A percentile compares a stretch with the other conserved stretches of the same genome.
These are phyloP conservation scores for Phytophthora melonis DNA, from an alignment of 352 stramenopile species.

Conservation along the genomic window DNA sequence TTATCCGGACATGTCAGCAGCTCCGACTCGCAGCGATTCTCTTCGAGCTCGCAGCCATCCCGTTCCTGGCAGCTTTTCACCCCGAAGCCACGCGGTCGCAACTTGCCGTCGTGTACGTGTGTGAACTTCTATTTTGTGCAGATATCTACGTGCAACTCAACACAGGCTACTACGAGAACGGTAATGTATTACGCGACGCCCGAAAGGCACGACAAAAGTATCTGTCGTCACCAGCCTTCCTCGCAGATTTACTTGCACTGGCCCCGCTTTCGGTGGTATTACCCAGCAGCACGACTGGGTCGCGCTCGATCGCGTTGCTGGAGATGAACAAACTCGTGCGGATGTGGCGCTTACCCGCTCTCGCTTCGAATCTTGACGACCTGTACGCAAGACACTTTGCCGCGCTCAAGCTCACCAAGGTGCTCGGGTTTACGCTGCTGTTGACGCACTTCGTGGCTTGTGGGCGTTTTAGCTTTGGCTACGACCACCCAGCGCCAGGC, in stretches of 20 bases:
- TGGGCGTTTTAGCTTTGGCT: conserved; percentile 59
- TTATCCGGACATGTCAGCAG: conserved; percentile 64
- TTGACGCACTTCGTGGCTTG: conserved; percentile 69
- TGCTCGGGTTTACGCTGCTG: conserved; percentile 57
- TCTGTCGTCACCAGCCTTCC: conserved; percentile 59
- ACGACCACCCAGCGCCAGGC: conserved; percentile 30
- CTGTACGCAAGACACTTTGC: conserved; percentile 73
- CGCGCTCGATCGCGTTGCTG: conserved; percentile 36
- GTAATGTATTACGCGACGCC: conserved; percentile 70
- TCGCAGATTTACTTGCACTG: conserved; percentile 59
- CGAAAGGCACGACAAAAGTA: conserved; percentile 71
- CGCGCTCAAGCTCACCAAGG: conserved; percentile 65
- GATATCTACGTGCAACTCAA: conserved; percentile 81
- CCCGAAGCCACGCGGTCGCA: conserved; percentile 19
- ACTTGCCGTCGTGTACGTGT: conserved; percentile 59
- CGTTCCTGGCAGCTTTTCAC: conserved; percentile 57
- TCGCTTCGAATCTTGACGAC: conserved; percentile 70
- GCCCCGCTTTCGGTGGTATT: conserved; percentile 58
- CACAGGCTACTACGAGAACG: conserved; percentile 79
- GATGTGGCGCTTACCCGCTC: conserved; percentile 52
- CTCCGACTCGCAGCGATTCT: conserved; percentile 62
- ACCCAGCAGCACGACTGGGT: conserved; percentile 9
- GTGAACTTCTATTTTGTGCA: conserved; percentile 63
- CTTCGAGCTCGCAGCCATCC: conserved; percentile 58
- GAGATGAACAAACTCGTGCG: conserved; percentile 72